These are phyloP conservation scores for Globisporangium barbulae DNA, from an alignment of 352 stramenopile species.

Conservation along the genomic window DNA sequence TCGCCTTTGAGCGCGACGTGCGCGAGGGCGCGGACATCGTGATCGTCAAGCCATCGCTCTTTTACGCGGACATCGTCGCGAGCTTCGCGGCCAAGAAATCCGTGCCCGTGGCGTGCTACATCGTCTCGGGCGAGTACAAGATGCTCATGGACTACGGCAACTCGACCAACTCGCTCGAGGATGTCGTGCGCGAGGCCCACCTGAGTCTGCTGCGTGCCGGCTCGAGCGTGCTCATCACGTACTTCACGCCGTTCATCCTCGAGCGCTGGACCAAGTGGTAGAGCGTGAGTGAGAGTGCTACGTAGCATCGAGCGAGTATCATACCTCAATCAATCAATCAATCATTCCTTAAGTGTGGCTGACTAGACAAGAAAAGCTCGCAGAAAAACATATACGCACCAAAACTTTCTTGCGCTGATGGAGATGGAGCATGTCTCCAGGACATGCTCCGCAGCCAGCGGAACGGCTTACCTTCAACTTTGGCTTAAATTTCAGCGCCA, in stretches of 20 bases:
- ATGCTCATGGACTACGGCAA: conserved; percentile 97
- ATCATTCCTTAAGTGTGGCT: too few relatives aligned
- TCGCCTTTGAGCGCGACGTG: conserved; percentile 79
- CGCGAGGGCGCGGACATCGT: conserved; percentile 96
- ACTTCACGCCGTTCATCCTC: conserved; percentile 93
- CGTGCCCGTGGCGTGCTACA: conserved; percentile 97
- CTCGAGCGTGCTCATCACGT: conserved; percentile 98
- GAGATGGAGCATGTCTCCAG: too few relatives aligned
- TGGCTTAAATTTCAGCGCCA: too few relatives aligned
- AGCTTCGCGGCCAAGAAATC: conserved; percentile 90
- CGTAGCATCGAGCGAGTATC: too few relatives aligned
- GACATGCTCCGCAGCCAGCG: too few relatives aligned
- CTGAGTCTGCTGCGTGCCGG: conserved; percentile 88
- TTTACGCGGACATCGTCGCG: conserved; percentile 98
- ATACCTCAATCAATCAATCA: too few relatives aligned
- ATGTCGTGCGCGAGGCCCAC: conserved; percentile 82
- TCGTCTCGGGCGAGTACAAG: conserved; percentile 99
- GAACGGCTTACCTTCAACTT: too few relatives aligned
- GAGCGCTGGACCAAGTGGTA: conserved; percentile 80
- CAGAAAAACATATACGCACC: too few relatives aligned
- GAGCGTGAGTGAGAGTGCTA: neutral
- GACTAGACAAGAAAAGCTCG: too few relatives aligned
- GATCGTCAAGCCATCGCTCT: conserved; percentile 99
- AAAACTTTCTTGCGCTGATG: too few relatives aligned
- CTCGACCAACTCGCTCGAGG: conserved; percentile 76